phyloP scores from a whole-genome alignment of 768 basidiomycete genomes.

The Hydnum rufescens region DNA sequence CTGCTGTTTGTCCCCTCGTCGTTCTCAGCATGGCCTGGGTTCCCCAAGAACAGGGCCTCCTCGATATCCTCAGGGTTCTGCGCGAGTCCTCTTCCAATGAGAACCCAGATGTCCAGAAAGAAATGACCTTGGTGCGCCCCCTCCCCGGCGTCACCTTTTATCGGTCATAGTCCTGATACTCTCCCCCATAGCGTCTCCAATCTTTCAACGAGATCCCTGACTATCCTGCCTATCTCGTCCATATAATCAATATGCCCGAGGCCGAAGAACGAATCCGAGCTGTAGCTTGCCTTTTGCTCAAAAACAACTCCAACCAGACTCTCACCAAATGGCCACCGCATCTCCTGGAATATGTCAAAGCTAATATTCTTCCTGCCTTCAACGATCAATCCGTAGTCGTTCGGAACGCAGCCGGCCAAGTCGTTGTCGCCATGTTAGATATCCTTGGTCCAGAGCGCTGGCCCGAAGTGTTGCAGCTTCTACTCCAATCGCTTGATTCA shows the following conservation, averaged over 20 bases:
- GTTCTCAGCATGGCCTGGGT: slow-evolving; percentile 32
- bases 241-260: slow-evolving; percentile 62
- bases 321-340: slow-evolving; percentile 47
- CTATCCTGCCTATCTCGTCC: slow-evolving; percentile 89
- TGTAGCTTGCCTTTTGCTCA: slow-evolving; percentile 90
- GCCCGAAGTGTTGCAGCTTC: slow-evolving; percentile 81
- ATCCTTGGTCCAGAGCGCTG: slow-evolving; percentile 80
- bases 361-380: slow-evolving; percentile 62
- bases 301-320: slow-evolving; percentile 68
- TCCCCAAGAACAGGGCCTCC: slow-evolving; percentile 68
- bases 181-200: slow-evolving; percentile 22
- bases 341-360: slow-evolving; percentile 55
- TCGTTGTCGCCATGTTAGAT: slow-evolving; percentile 75
- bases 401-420: slow-evolving; percentile 84
- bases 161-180: not conserved
- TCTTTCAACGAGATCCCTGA: slow-evolving; percentile 80
- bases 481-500: slow-evolving; percentile 64
- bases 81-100: slow-evolving; percentile 74
- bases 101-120: slow-evolving; percentile 44
- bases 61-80: slow-evolving; percentile 82
- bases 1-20: not conserved
- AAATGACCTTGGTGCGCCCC: slow-evolving; percentile 55
- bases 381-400: slow-evolving; percentile 67
- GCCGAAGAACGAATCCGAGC: slow-evolving; percentile 88
- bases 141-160: not conserved